Evolutionary conservation across 192 early-diverging fungal genomes (phyloP).

Genomic region (Paraglomus brasilianum): DNA sequence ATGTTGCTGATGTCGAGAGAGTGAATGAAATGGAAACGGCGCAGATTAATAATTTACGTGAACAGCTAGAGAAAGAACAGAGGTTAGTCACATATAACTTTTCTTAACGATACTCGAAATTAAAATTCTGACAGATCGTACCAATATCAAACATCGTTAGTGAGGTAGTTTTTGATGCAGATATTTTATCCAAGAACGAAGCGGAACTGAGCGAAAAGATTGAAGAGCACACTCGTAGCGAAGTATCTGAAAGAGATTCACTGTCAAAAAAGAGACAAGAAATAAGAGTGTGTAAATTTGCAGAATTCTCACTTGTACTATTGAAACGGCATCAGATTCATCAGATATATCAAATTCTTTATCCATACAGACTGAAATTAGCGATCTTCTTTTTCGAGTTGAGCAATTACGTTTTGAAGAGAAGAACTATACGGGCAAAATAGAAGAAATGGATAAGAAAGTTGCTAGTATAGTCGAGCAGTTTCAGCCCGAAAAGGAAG

Average conservation of each 20-base stretch:
- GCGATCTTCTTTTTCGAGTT: not conserved
- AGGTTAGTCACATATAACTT: not conserved
- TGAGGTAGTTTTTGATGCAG: slow-evolving; percentile 12
- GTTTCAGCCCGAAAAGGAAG: slow-evolving; percentile 4
- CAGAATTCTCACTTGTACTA: not conserved
- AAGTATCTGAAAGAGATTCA: slow-evolving; percentile 15
- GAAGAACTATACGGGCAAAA: not conserved
- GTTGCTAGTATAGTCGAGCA: slow-evolving; percentile 15
- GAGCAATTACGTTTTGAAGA: slow-evolving; percentile 11
- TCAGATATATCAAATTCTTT: not conserved
- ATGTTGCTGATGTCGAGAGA: slow-evolving; percentile 12
- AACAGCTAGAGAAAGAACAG: slow-evolving; percentile 22
- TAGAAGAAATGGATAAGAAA: slow-evolving; percentile 10
- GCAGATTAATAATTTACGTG: not conserved
- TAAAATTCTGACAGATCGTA: not conserved
- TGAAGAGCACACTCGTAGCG: slow-evolving; percentile 1
- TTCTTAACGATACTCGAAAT: not conserved
- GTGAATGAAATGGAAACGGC: not conserved
- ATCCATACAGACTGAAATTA: slow-evolving; percentile 1
- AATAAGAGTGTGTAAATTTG: not conserved
- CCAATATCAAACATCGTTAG: not conserved
- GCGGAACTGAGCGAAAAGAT: slow-evolving; percentile 20
- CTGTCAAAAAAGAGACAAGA: slow-evolving; percentile 14
- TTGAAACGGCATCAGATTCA: not conserved
- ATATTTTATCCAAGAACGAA: not conserved